A percentile compares a stretch with the other conserved stretches of the same genome.
Evolutionary conservation across 2,329 filamentous ascomycete species (phyloP).

Genomic region (Monosporascus sp.): DNA sequence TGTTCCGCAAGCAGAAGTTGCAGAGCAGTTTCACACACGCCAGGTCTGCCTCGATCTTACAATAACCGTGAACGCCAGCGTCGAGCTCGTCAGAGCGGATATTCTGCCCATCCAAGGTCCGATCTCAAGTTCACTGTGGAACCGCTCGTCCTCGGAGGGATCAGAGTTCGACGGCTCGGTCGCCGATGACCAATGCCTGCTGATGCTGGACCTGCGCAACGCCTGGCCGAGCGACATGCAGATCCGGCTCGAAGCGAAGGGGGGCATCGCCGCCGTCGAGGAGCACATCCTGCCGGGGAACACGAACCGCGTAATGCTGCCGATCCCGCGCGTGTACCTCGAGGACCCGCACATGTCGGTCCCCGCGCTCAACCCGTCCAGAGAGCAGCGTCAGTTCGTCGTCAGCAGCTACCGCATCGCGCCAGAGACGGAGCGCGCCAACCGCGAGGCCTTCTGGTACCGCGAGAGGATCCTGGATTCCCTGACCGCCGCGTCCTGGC

Average conservation of each 20-base stretch:
- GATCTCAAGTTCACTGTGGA: constrained; percentile 59
- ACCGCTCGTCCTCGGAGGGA: constrained; percentile 31
- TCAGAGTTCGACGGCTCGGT: constrained; percentile 31
- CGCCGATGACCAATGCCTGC: constrained; percentile 65
- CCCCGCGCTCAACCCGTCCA: constrained; percentile 71
- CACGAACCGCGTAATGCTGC: constrained; percentile 69
- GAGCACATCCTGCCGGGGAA: constrained; percentile 61
- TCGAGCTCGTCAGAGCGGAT: constrained; percentile 77
- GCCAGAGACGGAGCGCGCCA: constrained; percentile 71
- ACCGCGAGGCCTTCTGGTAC: constrained; percentile 86
- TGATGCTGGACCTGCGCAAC: constrained; percentile 82
- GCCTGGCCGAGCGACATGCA: constrained; percentile 79
- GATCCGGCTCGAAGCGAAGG: constrained; percentile 54
- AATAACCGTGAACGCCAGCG: constrained; percentile 85
- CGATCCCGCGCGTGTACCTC: constrained; percentile 70
- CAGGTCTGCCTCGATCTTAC: constrained; percentile 76
- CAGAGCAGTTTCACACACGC: constrained; percentile 74
- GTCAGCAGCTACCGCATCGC: constrained; percentile 75
- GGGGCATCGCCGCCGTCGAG: constrained; percentile 40
- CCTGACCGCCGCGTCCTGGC: constrained; percentile 65
- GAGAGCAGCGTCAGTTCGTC: constrained; percentile 87
- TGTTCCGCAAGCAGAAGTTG: constrained; percentile 59
- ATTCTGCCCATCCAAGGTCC: constrained; percentile 66
- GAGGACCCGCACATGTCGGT: constrained; percentile 73
- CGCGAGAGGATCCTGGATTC: constrained; percentile 72